phyloP scores from a whole-genome alignment of 202 grass and related monocot genomes.

The Schoenoplectus triqueter region DNA sequence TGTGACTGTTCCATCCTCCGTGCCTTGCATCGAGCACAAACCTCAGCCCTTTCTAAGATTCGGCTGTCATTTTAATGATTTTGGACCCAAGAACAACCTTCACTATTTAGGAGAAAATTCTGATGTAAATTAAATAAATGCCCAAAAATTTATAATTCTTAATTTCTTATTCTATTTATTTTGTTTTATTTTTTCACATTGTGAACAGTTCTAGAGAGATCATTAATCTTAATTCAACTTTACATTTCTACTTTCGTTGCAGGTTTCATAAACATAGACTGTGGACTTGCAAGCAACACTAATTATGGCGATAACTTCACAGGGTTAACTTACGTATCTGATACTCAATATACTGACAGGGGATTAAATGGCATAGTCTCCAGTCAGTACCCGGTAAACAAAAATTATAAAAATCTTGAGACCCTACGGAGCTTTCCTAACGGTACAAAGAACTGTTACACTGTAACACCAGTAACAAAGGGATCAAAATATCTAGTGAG shows the following conservation, averaged over 20 bases:
- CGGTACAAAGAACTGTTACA: slow-evolving; percentile 60
- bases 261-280: slow-evolving; percentile 82
- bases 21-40: too few species aligned
- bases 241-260: not conserved
- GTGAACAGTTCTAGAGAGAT: too few species aligned
- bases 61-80: too few species aligned
- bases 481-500: slow-evolving; percentile 53
- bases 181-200: too few species aligned
- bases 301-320: slow-evolving; percentile 40
- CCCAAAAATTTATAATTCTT: too few species aligned
- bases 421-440: slow-evolving; percentile 52
- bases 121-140: too few species aligned
- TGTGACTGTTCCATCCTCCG: too few species aligned
- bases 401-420: not conserved
- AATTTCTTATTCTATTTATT: too few species aligned
- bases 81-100: too few species aligned
- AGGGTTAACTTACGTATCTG: slow-evolving; percentile 40
- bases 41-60: too few species aligned
- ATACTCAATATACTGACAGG: slow-evolving; percentile 46
- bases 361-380: slow-evolving; percentile 49
- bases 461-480: slow-evolving; percentile 37
- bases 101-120: too few species aligned
- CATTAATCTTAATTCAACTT: too few species aligned
- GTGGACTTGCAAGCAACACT: slow-evolving; percentile 41
- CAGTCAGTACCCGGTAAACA: not conserved